Percentiles rank a stretch among this genome's conserved stretches.
Evolutionary conservation across 129 eudicot species (phyloP).

Genomic region (Solidago caesia): DNA sequence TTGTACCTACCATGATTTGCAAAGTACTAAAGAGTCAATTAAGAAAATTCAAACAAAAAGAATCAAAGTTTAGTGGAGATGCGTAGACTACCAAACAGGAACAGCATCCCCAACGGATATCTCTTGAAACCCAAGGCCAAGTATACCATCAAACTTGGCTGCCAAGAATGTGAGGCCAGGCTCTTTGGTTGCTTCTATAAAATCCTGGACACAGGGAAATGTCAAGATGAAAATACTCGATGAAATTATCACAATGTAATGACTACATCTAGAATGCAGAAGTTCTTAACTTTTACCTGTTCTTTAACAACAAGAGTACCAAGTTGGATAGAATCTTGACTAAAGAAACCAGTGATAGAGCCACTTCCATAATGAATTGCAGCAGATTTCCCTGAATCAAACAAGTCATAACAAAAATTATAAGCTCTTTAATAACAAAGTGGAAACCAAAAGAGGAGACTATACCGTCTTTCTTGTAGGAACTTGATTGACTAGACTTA

Average conservation of each 20-base stretch:
- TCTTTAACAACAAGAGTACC: conserved; percentile 53
- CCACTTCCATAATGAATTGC: conserved; percentile 56
- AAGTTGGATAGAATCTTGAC: conserved; percentile 51
- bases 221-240: neutral
- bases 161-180: conserved; percentile 41
- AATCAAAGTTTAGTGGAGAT: neutral
- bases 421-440: neutral
- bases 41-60: neutral
- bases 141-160: conserved; percentile 60
- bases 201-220: conserved; percentile 36
- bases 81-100: conserved; percentile 49
- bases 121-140: conserved; percentile 61
- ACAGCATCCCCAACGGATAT: conserved; percentile 41
- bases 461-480: conserved; percentile 50
- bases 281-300: conserved; percentile 37
- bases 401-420: neutral
- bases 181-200: conserved; percentile 56
- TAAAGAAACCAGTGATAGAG: conserved; percentile 52
- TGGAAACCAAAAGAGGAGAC: conserved; percentile 4
- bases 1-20: conserved; percentile 34
- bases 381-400: conserved; percentile 43
- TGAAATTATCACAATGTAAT: neutral
- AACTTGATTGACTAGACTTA: conserved; percentile 52
- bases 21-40: conserved; percentile 4
- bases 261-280: neutral